Evolutionary conservation across 2,329 filamentous ascomycete genomes (phyloP).

Genomic region (Lecanoromycetidae sp.): DNA sequence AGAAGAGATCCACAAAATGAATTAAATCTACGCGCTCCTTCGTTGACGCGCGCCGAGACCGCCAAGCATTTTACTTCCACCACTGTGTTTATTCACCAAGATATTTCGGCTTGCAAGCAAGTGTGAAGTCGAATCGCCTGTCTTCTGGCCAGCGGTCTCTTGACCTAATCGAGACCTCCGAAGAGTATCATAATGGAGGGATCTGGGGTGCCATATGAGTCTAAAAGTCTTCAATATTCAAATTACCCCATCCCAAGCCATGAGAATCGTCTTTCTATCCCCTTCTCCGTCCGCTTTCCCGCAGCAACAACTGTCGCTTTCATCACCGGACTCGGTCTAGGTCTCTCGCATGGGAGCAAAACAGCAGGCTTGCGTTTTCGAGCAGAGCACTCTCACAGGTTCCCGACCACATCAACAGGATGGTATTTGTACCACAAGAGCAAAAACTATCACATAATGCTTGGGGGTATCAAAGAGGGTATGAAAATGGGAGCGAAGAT

Average conservation of each 20-base stretch:
- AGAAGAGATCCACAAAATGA: not conserved
- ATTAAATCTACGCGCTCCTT: too few species aligned
- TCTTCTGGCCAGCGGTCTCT: too few species aligned
- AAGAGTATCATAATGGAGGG: too few species aligned
- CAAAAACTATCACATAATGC: slow-evolving; percentile 82
- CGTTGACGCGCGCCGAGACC: too few species aligned
- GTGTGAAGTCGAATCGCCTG: too few species aligned
- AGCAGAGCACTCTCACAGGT: slow-evolving; percentile 89
- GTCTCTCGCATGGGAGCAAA: slow-evolving; percentile 59
- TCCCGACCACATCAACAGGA: slow-evolving; percentile 67
- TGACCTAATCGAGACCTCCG: too few species aligned
- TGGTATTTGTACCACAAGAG: slow-evolving; percentile 99
- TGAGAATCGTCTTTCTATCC: slow-evolving; percentile 14
- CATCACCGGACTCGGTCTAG: slow-evolving; percentile 56
- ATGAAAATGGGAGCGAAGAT: slow-evolving; percentile 60
- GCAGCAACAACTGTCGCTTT: slow-evolving; percentile 53
- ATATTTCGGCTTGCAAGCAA: too few species aligned
- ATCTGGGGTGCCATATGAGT: too few species aligned
- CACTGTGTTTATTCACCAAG: too few species aligned
- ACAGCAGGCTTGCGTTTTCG: slow-evolving; percentile 72
- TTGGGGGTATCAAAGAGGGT: slow-evolving; percentile 68
- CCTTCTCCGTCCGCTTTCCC: slow-evolving; percentile 44
- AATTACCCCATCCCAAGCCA: not conserved
- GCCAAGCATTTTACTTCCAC: too few species aligned
- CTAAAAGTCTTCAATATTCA: too few species aligned